Evolutionary conservation across 23 red algal species (phyloP).

Genomic region (Agarophyton chilense): DNA sequence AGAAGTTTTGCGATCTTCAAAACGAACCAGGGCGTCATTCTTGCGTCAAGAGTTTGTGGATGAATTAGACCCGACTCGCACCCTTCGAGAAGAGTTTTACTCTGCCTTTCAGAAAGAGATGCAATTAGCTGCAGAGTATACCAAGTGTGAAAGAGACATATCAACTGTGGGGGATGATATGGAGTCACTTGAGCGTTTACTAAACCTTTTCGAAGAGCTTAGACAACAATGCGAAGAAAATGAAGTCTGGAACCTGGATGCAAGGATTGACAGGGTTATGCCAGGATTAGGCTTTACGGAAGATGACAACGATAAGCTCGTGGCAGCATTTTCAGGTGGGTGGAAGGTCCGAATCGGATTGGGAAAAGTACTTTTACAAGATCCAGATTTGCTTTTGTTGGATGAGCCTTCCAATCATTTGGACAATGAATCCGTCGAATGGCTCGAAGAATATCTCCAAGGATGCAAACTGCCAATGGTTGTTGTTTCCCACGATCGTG

Average conservation of each 20-base stretch:
- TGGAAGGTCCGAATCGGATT: constrained; percentile 99
- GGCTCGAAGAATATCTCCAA: constrained; percentile 88
- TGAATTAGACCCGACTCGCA: constrained; percentile 84
- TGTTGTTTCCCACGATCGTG: constrained; percentile 95
- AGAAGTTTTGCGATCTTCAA: constrained; percentile 79
- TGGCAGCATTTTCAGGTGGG: constrained; percentile 93
- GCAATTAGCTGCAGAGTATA: constrained; percentile 50
- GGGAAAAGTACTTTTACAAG: constrained; percentile 94
- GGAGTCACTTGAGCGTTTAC: constrained; percentile 75
- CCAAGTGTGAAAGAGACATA: constrained; percentile 73
- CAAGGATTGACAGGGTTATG: constrained; percentile 87
- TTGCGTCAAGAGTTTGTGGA: constrained; percentile 99
- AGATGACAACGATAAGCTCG: constrained; percentile 90
- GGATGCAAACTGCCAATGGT: constrained; percentile 82
- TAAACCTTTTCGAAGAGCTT: constrained; percentile 82
- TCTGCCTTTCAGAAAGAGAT: constrained; percentile 79
- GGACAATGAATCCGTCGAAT: constrained; percentile 93
- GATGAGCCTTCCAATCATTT: constrained; percentile 99
- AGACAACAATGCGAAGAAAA: constrained; percentile 75
- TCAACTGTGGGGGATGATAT: constrained; percentile 72
- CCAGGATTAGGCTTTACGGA: constrained; percentile 86
- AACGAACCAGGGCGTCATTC: constrained; percentile 64
- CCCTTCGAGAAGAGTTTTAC: constrained; percentile 88
- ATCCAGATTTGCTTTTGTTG: constrained; percentile 92
- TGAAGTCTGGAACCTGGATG: constrained; percentile 86